Evolutionary conservation across 2,329 filamentous ascomycete species (phyloP).

Genomic region (Ceratocystis cacaofunesta): DNA sequence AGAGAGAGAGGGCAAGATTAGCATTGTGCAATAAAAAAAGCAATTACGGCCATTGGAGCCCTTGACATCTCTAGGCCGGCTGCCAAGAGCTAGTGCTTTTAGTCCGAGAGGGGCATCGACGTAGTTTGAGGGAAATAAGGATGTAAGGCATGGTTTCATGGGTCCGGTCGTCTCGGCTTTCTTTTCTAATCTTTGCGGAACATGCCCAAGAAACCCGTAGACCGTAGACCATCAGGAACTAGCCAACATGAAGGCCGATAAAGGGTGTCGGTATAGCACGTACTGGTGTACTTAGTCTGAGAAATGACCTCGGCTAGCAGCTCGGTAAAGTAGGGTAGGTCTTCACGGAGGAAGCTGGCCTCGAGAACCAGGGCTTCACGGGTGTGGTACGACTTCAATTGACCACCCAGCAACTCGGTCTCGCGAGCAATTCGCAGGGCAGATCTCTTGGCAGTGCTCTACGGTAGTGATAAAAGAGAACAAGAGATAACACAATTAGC

Average conservation of each 20-base stretch:
- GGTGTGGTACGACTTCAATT: slow-evolving; percentile 76
- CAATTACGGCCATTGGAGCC: neutral
- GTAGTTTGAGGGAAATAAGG: neutral
- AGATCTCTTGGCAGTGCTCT: slow-evolving; percentile 80
- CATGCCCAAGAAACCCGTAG: slow-evolving; percentile 7
- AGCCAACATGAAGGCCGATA: neutral
- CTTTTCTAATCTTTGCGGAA: slow-evolving; percentile 12
- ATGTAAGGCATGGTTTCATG: neutral
- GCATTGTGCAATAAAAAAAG: slow-evolving; percentile 8
- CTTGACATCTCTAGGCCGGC: neutral
- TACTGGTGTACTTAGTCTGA: slow-evolving; percentile 71
- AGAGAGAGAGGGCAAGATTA: slow-evolving; percentile 18
- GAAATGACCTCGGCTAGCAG: slow-evolving; percentile 82
- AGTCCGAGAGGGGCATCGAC: neutral
- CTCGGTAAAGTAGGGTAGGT: slow-evolving; percentile 95
- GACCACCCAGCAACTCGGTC: slow-evolving; percentile 83
- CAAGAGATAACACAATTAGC: slow-evolving; percentile 32
- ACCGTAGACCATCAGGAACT: neutral
- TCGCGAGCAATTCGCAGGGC: slow-evolving; percentile 88
- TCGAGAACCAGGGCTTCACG: slow-evolving; percentile 85
- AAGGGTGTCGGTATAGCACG: slow-evolving; percentile 23
- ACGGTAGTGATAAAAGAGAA: slow-evolving; percentile 16
- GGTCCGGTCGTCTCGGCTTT: slow-evolving; percentile 1
- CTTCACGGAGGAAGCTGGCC: slow-evolving; percentile 87
- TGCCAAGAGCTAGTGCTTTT: neutral